Percentiles rank a stretch among this genome's conserved stretches.
phyloP scores from a whole-genome alignment of 306 rosid species.

The Hippophae tibetana region DNA sequence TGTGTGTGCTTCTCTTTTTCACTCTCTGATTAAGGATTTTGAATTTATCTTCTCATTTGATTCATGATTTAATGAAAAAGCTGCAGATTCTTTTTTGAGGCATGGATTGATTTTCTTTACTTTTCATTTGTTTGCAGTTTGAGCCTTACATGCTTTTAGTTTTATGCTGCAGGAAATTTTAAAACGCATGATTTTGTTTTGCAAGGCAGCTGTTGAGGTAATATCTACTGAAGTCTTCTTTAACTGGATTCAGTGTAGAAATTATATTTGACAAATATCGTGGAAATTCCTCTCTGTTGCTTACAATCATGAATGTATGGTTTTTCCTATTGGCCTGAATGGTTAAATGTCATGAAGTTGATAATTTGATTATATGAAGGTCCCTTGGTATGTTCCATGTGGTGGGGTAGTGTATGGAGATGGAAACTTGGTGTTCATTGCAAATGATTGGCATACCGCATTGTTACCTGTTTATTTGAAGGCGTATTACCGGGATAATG shows the following conservation, averaged over 20 bases:
- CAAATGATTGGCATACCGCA: conserved; percentile 98
- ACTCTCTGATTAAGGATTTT: not conserved
- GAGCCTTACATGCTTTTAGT: conserved; percentile 22
- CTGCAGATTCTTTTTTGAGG: not conserved
- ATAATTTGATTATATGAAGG: conserved; percentile 39
- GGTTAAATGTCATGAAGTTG: not conserved
- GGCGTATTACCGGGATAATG: conserved; percentile 76
- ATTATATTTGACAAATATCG: not conserved
- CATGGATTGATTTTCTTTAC: conserved; percentile 13
- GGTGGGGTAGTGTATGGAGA: conserved; percentile 96
- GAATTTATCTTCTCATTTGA: not conserved
- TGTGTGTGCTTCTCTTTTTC: not conserved
- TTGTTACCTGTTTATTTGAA: conserved; percentile 87
- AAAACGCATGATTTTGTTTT: conserved; percentile 79
- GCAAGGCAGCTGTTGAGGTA: conserved; percentile 96
- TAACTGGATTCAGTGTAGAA: conserved; percentile 3
- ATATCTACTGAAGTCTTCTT: conserved; percentile 7
- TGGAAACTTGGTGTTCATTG: conserved; percentile 90
- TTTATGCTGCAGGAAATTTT: conserved; percentile 68
- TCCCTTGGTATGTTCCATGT: conserved; percentile 93
- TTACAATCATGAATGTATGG: not conserved
- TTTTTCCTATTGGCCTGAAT: not conserved
- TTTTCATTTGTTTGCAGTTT: conserved; percentile 19
- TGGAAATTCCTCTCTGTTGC: not conserved
- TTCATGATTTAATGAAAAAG: not conserved